phyloP scores from a whole-genome alignment of 768 basidiomycete species.

The Boletus sp. region DNA sequence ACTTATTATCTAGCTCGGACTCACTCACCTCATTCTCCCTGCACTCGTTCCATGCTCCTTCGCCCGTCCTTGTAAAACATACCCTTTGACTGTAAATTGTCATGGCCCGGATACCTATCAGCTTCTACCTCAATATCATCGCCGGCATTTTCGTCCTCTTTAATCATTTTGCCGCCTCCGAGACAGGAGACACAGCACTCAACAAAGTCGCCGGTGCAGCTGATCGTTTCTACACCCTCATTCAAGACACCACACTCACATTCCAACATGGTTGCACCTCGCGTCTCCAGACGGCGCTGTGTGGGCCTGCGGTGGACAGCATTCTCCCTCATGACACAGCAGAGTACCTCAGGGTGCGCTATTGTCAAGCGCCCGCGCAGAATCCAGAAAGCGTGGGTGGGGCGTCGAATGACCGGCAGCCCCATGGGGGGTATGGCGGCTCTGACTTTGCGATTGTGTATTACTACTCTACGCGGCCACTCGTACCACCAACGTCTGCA shows the following conservation, averaged over 20 bases:
- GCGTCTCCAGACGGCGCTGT: neutral
- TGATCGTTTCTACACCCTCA: slow-evolving; percentile 15
- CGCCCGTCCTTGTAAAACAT: neutral
- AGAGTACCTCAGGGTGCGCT: neutral
- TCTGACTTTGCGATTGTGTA: neutral
- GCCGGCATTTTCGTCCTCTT: slow-evolving; percentile 22
- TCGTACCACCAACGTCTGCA: neutral
- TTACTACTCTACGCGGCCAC: neutral
- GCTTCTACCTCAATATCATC: slow-evolving; percentile 18
- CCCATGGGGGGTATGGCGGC: slow-evolving; percentile 1
- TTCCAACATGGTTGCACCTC: slow-evolving; percentile 7
- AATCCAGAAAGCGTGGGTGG: neutral
- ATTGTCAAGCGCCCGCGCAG: slow-evolving; percentile 3
- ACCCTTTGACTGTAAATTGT: neutral
- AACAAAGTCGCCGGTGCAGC: slow-evolving; percentile 21
- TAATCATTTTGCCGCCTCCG: slow-evolving; percentile 11
- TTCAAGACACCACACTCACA: slow-evolving; percentile 2
- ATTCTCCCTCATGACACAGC: neutral
- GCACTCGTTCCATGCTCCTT: neutral
- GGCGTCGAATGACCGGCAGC: neutral
- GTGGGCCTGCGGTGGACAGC: neutral
- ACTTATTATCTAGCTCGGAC: too few species aligned
- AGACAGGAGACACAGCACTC: slow-evolving; percentile 18
- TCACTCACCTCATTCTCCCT: neutral
- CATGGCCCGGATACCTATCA: slow-evolving; percentile 13